Percentiles rank a stretch among this genome's conserved stretches.
phyloP scores from a whole-genome alignment of 306 rosid genomes.

The Quercus agrifolia region DNA sequence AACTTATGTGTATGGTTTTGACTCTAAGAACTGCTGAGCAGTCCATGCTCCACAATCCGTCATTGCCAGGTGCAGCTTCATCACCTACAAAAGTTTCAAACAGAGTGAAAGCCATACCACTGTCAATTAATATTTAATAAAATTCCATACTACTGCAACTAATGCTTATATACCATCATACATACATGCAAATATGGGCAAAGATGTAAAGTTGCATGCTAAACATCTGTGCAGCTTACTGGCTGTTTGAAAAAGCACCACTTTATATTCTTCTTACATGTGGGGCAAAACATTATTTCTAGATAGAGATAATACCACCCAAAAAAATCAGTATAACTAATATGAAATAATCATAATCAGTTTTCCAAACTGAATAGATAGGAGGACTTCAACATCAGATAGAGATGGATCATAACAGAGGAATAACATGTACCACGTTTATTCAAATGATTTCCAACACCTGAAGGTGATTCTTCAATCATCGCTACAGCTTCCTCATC shows the following conservation, averaged over 20 bases:
- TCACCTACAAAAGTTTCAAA: conserved; percentile 20
- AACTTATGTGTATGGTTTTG: conserved; percentile 44
- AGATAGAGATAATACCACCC: background rate
- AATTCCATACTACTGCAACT: background rate
- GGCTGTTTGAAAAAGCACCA: background rate
- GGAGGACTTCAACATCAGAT: background rate
- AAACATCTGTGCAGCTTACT: background rate
- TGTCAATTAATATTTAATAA: background rate
- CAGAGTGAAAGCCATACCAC: background rate
- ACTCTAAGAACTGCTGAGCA: conserved; percentile 19
- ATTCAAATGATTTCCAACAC: conserved; percentile 9
- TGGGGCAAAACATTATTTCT: background rate
- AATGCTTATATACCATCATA: background rate
- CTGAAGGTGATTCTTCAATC: conserved; percentile 28
- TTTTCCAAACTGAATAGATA: background rate
- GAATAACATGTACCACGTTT: background rate
- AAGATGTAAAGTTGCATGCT: background rate
- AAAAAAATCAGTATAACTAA: background rate
- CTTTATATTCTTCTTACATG: background rate
- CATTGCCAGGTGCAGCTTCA: conserved; percentile 23
- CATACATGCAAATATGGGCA: background rate
- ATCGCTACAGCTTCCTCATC: conserved; percentile 36
- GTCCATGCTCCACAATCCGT: conserved; percentile 16
- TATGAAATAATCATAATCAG: background rate
- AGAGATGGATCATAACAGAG: background rate